phyloP scores from a whole-genome alignment of 495 filamentous ascomycete genomes.

The Penicillium argentinense region DNA sequence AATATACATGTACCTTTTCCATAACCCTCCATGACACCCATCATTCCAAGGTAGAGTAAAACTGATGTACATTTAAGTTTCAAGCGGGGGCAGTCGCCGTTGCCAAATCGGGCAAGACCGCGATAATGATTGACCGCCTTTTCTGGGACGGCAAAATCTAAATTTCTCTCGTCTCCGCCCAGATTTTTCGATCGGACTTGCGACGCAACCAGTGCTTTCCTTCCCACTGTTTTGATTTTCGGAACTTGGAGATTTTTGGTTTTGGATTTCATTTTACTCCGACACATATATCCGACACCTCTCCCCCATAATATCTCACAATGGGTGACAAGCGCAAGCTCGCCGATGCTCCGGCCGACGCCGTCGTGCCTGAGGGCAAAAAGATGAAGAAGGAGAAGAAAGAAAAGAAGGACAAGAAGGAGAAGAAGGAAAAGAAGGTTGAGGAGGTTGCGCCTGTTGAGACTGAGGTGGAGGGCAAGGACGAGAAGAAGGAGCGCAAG shows the following conservation, averaged over 20 bases:
- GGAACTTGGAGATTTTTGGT: background rate
- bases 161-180: conserved; percentile 30
- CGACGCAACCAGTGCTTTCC: background rate
- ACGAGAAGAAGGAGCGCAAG: conserved; percentile 20
- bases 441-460: conserved; percentile 10
- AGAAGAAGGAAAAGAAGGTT: conserved; percentile 23
- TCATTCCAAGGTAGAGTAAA: no score
- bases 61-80: no score
- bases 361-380: conserved; percentile 36
- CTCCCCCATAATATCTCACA: conserved; percentile 9
- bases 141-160: conserved; percentile 21
- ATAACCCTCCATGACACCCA: no score
- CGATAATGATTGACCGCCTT: conserved; percentile 20
- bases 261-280: background rate
- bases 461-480: conserved; percentile 2
- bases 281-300: background rate
- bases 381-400: conserved; percentile 39
- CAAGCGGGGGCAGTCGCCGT: no score
- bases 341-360: conserved; percentile 26
- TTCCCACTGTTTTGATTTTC: conserved; percentile 3
- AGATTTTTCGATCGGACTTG: conserved; percentile 24
- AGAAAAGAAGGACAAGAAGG: conserved; percentile 32
- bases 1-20: conserved; percentile 1
- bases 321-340: conserved; percentile 51
- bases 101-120: background rate